These are phyloP conservation scores for Caloboletus firmus DNA, from an alignment of 1,284 basidiomycete genomes.

Conservation along the genomic window DNA sequence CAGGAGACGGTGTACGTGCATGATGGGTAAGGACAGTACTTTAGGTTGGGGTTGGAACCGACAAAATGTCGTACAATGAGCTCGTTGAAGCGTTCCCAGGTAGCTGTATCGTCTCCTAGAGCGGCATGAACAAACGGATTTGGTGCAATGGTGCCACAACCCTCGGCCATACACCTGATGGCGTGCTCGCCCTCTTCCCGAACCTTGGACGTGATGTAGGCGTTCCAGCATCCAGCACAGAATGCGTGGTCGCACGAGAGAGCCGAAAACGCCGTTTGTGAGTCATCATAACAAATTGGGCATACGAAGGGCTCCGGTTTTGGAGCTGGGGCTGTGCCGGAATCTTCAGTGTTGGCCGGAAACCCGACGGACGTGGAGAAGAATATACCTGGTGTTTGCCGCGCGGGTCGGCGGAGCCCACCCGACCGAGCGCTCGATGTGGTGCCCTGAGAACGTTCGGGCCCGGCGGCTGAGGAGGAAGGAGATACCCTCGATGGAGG, in stretches of 20 bases:
- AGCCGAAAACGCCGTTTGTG: constrained; percentile 58
- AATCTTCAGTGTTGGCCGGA: constrained; percentile 1
- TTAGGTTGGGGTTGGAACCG: constrained; percentile 76
- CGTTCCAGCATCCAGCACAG: constrained; percentile 85
- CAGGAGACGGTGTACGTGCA: constrained; percentile 91
- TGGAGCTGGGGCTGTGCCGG: constrained; percentile 24
- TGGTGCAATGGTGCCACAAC: constrained; percentile 77
- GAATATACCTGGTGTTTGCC: constrained; percentile 34
- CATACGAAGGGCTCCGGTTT: constrained; percentile 68
- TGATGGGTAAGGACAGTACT: constrained; percentile 89
- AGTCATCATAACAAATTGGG: constrained; percentile 88
- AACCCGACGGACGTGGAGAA: neutral
- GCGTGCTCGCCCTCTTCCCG: constrained; percentile 86
- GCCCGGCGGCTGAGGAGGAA: constrained; percentile 33
- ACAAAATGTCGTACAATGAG: constrained; percentile 92
- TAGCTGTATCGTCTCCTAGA: constrained; percentile 44
- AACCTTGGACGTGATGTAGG: constrained; percentile 86
- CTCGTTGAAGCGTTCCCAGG: constrained; percentile 75
- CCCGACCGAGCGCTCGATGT: constrained; percentile 25
- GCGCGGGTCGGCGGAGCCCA: constrained; percentile 43
- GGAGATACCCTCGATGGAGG: constrained; percentile 39
- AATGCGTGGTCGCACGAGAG: constrained; percentile 82
- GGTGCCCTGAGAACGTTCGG: constrained; percentile 36
- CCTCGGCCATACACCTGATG: constrained; percentile 93
- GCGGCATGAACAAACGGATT: constrained; percentile 53